phyloP scores from a whole-genome alignment of 2,329 filamentous ascomycete species.

The Aotearoamyces nothofagi region DNA sequence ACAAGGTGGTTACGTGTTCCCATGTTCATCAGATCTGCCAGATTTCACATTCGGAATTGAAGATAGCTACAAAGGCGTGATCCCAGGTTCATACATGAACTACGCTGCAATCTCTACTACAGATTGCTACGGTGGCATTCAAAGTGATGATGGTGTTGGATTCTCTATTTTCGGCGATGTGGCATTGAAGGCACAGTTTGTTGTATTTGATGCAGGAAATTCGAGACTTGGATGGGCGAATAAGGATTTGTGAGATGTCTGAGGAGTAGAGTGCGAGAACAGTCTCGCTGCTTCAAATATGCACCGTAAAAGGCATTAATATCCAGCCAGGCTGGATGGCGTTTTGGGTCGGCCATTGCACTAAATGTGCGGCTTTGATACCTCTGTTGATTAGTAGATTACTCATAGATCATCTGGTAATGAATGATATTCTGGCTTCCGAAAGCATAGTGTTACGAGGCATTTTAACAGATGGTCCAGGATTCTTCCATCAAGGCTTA shows the following conservation, averaged over 20 bases:
- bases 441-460: too few relatives aligned
- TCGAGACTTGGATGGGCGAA: slow-evolving; percentile 6
- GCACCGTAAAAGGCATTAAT: too few relatives aligned
- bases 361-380: too few relatives aligned
- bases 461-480: too few relatives aligned
- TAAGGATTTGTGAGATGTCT: slow-evolving; percentile 1
- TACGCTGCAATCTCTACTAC: slow-evolving; percentile 9
- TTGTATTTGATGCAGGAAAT: slow-evolving; percentile 16
- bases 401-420: too few relatives aligned
- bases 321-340: too few relatives aligned
- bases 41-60: slow-evolving; percentile 17
- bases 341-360: too few relatives aligned
- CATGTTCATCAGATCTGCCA: slow-evolving; percentile 15
- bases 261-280: too few relatives aligned
- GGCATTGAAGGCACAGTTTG: slow-evolving; percentile 19
- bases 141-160: slow-evolving; percentile 7
- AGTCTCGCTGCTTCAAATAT: too few relatives aligned
- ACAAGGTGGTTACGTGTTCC: slow-evolving; percentile 1
- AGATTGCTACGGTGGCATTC: slow-evolving; percentile 10
- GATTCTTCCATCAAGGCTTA: too few relatives aligned
- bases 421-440: too few relatives aligned
- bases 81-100: slow-evolving; percentile 20
- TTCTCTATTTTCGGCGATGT: slow-evolving; percentile 19
- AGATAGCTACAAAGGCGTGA: slow-evolving; percentile 12
- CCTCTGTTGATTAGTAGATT: too few relatives aligned